Evolutionary conservation across 805 yeast species (phyloP).

Genomic region (Kodamaea sagamina): DNA sequence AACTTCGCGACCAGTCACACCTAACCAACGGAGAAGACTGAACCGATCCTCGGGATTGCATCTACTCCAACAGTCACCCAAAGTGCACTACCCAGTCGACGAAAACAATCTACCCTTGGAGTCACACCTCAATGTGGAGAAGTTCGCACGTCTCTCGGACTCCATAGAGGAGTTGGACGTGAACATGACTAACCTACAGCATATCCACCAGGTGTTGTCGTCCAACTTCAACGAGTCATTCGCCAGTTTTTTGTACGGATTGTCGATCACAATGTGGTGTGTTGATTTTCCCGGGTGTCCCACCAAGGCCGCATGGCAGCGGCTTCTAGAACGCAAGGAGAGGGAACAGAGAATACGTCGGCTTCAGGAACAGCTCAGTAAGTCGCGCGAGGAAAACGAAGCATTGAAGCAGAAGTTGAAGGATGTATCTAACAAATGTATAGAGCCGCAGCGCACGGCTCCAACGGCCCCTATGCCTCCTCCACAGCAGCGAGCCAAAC

Average conservation of each 20-base stretch:
- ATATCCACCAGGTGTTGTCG: constrained; percentile 61
- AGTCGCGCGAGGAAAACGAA: constrained; percentile 26
- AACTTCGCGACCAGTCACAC: constrained; percentile 27
- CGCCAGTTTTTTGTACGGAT: constrained; percentile 73
- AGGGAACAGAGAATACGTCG: constrained; percentile 11
- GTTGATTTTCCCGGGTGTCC: constrained; percentile 62
- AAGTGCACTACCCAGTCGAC: constrained; percentile 46
- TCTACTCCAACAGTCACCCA: constrained; percentile 41
- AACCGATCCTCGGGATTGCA: constrained; percentile 25
- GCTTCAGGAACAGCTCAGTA: constrained; percentile 25
- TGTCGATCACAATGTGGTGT: constrained; percentile 86
- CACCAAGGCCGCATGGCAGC: constrained; percentile 35
- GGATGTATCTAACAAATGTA: not conserved
- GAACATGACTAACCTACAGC: constrained; percentile 57
- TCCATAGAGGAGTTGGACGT: constrained; percentile 56
- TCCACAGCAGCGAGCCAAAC: constrained; percentile 3
- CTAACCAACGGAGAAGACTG: constrained; percentile 21
- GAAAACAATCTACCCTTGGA: constrained; percentile 45
- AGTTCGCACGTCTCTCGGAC: constrained; percentile 49
- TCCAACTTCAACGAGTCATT: constrained; percentile 73
- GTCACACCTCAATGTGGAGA: constrained; percentile 37
- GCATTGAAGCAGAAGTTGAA: constrained; percentile 24
- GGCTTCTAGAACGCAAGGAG: constrained; percentile 25
- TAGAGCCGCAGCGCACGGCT: constrained; percentile 1
- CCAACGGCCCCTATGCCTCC: constrained; percentile 1